Conservation (phyloP, 2,329 filamentous ascomycete species). For the Pestalotiopsis fici region DNA sequence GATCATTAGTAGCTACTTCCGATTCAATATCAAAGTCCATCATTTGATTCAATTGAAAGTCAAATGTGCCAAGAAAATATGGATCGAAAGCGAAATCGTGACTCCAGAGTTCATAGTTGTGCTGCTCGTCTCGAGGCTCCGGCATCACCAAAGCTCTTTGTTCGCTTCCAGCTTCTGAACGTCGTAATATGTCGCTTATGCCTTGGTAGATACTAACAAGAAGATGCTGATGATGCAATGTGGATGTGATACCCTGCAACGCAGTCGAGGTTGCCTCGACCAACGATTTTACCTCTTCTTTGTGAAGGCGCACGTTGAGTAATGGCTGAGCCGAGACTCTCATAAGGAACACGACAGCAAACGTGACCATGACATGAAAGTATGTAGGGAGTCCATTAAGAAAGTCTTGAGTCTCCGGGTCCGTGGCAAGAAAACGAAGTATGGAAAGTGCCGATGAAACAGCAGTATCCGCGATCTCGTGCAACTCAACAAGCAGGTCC, state of each 20-base stretch:
- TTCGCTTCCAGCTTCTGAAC: neutral
- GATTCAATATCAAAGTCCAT: neutral
- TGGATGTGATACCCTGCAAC: slow-evolving; percentile 8
- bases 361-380: slow-evolving; percentile 29
- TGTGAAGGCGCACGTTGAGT: slow-evolving; percentile 15
- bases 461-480: slow-evolving; percentile 26
- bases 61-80: neutral
- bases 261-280: slow-evolving; percentile 8
- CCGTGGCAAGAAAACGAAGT: slow-evolving; percentile 20
- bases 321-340: slow-evolving; percentile 20
- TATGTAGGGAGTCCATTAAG: slow-evolving; percentile 27
- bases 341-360: slow-evolving; percentile 27
- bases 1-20: neutral
- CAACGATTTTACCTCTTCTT: slow-evolving; percentile 20
- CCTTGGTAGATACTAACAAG: slow-evolving; percentile 13
- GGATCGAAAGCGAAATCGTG: neutral
- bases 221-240: slow-evolving; percentile 21
- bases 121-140: neutral
- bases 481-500: slow-evolving; percentile 16
- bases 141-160: neutral
- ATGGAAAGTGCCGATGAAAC: slow-evolving; percentile 24
- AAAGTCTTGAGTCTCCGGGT: slow-evolving; percentile 21
- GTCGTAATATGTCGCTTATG: slow-evolving; percentile 1
- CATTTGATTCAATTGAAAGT: neutral
- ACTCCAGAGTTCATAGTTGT: neutral